A percentile compares a stretch with the other conserved stretches of the same genome.
Conservation (phyloP, 192 early-diverging fungal genomes). For the Entophlyctis helioformis region DNA sequence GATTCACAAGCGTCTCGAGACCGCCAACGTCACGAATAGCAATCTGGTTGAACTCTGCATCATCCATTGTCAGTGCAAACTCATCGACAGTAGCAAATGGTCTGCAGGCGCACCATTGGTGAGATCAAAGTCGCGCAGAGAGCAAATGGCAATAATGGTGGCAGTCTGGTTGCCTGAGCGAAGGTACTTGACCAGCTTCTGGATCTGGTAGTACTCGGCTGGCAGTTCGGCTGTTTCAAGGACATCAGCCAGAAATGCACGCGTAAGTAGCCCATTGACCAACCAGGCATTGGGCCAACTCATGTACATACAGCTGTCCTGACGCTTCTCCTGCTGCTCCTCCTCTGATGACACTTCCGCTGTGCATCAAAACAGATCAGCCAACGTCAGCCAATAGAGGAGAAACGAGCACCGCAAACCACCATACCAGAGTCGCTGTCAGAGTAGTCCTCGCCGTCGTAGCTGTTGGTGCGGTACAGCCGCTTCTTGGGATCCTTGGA, state of each 20-base stretch:
- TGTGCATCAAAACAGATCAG: too few relatives aligned
- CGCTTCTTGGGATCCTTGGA: too few relatives aligned
- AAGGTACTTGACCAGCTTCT: constrained; percentile 52
- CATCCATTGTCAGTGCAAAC: not conserved
- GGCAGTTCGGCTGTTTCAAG: constrained; percentile 50
- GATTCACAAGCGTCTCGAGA: constrained; percentile 46
- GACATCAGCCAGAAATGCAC: too few relatives aligned
- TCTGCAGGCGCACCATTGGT: constrained; percentile 27
- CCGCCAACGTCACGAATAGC: constrained; percentile 55
- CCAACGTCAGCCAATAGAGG: too few relatives aligned
- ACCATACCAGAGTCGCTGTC: constrained; percentile 28
- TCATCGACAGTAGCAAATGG: not conserved
- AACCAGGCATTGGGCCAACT: too few relatives aligned
- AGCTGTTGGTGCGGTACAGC: too few relatives aligned
- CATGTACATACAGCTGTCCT: constrained; percentile 40
- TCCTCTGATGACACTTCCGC: constrained; percentile 31
- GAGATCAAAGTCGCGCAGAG: constrained; percentile 50
- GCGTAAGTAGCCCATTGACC: too few relatives aligned
- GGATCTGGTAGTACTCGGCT: constrained; percentile 50
- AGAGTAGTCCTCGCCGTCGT: constrained; percentile 23
- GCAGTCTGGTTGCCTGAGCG: constrained; percentile 53
- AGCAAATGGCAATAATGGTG: constrained; percentile 56
- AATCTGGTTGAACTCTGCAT: constrained; percentile 42
- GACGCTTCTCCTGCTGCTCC: constrained; percentile 42
- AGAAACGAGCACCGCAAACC: too few relatives aligned